phyloP scores from a whole-genome alignment of 1,139 yeast species.

The Arxiozyma slooffiae region DNA sequence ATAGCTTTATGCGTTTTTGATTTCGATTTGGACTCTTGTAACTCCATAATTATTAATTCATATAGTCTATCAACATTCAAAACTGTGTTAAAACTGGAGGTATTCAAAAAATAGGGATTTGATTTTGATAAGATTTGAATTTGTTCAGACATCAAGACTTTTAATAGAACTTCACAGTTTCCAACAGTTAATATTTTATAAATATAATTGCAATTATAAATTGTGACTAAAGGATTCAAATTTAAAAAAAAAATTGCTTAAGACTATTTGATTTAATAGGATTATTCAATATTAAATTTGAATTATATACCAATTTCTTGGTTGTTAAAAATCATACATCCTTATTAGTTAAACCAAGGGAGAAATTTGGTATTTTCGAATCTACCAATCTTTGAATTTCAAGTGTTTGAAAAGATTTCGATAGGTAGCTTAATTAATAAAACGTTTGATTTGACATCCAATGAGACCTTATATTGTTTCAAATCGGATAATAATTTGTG shows the following conservation, averaged over 20 bases:
- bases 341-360: slow-evolving; percentile 36
- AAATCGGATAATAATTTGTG: slow-evolving; percentile 43
- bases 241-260: neutral
- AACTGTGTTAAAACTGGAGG: slow-evolving; percentile 34
- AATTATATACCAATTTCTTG: neutral
- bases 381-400: slow-evolving; percentile 17
- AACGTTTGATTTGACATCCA: slow-evolving; percentile 41
- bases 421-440: slow-evolving; percentile 71
- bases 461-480: slow-evolving; percentile 34
- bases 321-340: neutral
- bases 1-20: neutral
- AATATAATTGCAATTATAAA: slow-evolving; percentile 53
- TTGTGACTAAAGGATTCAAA: slow-evolving; percentile 39
- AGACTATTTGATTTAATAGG: neutral
- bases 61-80: slow-evolving; percentile 39
- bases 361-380: neutral
- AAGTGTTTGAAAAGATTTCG: slow-evolving; percentile 50
- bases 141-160: slow-evolving; percentile 40
- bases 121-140: slow-evolving; percentile 35
- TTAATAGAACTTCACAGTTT: slow-evolving; percentile 32
- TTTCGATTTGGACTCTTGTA: neutral
- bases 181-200: slow-evolving; percentile 46
- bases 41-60: neutral
- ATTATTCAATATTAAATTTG: neutral
- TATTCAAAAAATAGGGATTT: slow-evolving; percentile 28